A percentile compares a stretch with the other conserved stretches of the same genome.
phyloP scores from a whole-genome alignment of 495 filamentous ascomycete species.

The Neurospora tetraspora region DNA sequence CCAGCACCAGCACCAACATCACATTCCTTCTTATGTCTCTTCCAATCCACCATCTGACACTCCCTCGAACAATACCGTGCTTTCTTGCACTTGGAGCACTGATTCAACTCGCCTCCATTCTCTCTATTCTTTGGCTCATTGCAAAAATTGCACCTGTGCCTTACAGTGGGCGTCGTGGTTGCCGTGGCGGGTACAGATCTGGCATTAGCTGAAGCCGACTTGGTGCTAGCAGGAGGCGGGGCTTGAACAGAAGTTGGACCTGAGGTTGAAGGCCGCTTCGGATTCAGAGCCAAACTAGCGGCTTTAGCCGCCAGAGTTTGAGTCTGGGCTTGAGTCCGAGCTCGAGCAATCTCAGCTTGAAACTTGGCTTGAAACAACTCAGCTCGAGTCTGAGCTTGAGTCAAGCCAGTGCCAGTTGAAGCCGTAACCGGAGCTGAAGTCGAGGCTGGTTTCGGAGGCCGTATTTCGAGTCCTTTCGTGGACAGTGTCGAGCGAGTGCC shows the following conservation, averaged over 20 bases:
- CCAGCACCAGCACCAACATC: neutral
- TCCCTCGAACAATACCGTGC: conserved; percentile 14
- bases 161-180: neutral
- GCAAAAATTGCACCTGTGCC: neutral
- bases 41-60: conserved; percentile 18
- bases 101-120: conserved; percentile 5
- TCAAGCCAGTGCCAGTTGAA: neutral
- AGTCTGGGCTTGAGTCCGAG: neutral
- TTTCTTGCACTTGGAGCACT: conserved; percentile 12
- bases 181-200: neutral
- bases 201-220: neutral
- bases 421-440: neutral
- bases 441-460: neutral
- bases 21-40: conserved; percentile 18
- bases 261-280: neutral
- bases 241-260: neutral
- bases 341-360: neutral
- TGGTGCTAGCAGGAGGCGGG: neutral
- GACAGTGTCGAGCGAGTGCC: neutral
- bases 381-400: neutral
- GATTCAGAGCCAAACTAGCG: neutral
- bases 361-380: neutral
- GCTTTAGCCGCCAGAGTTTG: neutral
- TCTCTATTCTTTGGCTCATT: neutral
- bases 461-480: neutral